Percentiles rank a stretch among this genome's conserved stretches.
phyloP scores from a whole-genome alignment of 1,284 basidiomycete species.

The Apiotrichum siamense region DNA sequence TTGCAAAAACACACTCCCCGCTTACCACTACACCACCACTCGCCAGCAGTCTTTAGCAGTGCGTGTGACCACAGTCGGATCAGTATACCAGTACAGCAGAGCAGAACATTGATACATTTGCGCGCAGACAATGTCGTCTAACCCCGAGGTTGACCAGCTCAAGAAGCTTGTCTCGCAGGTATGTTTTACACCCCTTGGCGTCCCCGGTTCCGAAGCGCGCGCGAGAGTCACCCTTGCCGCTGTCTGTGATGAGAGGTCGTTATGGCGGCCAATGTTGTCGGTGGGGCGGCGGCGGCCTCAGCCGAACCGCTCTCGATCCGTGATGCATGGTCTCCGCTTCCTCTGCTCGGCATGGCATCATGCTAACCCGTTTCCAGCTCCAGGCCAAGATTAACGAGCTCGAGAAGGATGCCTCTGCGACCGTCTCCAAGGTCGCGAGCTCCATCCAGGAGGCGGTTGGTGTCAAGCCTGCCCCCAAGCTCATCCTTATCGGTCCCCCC shows the following conservation, averaged over 20 bases:
- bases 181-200: too few species aligned
- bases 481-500: conserved; percentile 91
- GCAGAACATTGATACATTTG: too few species aligned
- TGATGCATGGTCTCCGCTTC: too few species aligned
- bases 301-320: background rate
- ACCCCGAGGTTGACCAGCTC: conserved; percentile 73
- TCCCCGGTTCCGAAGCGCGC: too few species aligned
- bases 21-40: too few species aligned
- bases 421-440: background rate
- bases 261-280: too few species aligned
- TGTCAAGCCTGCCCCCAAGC: conserved; percentile 59
- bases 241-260: too few species aligned
- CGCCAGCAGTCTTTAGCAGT: too few species aligned
- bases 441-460: conserved; percentile 48
- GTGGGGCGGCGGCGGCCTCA: too few species aligned
- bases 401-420: conserved; percentile 29
- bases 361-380: conserved; percentile 26
- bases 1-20: too few species aligned
- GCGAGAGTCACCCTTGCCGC: too few species aligned
- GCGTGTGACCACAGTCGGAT: too few species aligned
- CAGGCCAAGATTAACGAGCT: conserved; percentile 43
- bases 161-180: conserved; percentile 74
- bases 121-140: conserved; percentile 11
- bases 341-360: background rate
- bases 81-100: background rate